A percentile compares a stretch with the other conserved stretches of the same genome.
Conservation (phyloP, 2,329 filamentous ascomycete genomes). For the Aspergillus viridinutans region DNA sequence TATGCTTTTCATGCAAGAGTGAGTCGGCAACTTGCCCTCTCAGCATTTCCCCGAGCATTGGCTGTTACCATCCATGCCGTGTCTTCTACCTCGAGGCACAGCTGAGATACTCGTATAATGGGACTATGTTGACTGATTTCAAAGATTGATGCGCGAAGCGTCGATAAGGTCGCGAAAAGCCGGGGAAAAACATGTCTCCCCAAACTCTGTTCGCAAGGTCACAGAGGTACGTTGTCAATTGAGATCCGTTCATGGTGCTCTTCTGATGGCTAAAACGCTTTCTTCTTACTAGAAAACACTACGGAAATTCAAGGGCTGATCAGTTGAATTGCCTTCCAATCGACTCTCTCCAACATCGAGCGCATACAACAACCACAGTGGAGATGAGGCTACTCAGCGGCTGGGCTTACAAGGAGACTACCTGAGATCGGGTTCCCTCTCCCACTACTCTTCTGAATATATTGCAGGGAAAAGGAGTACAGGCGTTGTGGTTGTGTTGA, state of each 20-base stretch:
- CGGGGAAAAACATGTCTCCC: constrained; percentile 70
- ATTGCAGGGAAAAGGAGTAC: not conserved
- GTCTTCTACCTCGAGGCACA: not conserved
- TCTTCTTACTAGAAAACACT: constrained; percentile 53
- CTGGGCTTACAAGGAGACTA: not conserved
- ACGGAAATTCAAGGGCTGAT: constrained; percentile 65
- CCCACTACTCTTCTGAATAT: not conserved
- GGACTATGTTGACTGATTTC: constrained; percentile 1
- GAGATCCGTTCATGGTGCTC: not conserved
- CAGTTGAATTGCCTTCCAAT: not conserved
- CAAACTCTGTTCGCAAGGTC: constrained; percentile 71
- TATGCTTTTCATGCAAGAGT: constrained; percentile 71
- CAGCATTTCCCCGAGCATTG: not conserved
- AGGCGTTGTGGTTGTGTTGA: constrained; percentile 5
- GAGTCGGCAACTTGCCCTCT: constrained; percentile 21
- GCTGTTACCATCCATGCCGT: not conserved
- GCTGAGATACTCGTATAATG: not conserved
- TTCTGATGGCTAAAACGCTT: constrained; percentile 4
- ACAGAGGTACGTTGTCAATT: constrained; percentile 56
- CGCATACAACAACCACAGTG: not conserved
- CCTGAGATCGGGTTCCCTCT: not conserved
- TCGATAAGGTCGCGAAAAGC: constrained; percentile 69
- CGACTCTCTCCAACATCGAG: not conserved
- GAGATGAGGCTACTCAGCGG: not conserved
- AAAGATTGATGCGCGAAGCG: constrained; percentile 73